These are phyloP conservation scores for Collybiopsis luxurians DNA, from an alignment of 768 basidiomycete genomes.

Conservation along the genomic window DNA sequence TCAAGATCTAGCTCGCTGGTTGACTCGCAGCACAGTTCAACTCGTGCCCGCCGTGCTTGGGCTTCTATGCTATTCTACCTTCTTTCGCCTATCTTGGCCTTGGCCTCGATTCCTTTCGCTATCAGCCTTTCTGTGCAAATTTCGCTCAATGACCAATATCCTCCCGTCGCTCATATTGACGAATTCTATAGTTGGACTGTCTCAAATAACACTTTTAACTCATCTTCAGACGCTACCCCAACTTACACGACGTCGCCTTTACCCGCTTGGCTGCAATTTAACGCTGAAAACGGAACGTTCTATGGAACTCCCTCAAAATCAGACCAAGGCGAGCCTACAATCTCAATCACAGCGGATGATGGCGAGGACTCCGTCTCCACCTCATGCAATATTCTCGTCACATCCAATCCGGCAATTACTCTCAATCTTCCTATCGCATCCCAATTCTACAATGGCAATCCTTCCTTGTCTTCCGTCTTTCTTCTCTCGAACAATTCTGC, in stretches of 20 bases:
- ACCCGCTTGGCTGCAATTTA: conserved; percentile 78
- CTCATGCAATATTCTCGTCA: conserved; percentile 54
- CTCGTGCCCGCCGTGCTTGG: conserved; percentile 8
- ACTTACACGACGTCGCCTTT: conserved; percentile 54
- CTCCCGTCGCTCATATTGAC: conserved; percentile 70
- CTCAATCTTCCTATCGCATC: conserved; percentile 50
- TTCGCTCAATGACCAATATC: conserved; percentile 71
- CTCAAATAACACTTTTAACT: conserved; percentile 62
- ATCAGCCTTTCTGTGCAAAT: conserved; percentile 51
- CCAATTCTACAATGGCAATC: conserved; percentile 61
- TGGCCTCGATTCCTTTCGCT: conserved; percentile 33
- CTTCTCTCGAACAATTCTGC: conserved; percentile 59
- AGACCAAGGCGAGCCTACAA: conserved; percentile 60
- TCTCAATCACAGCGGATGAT: conserved; percentile 66
- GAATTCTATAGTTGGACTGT: conserved; percentile 69
- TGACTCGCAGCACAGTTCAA: conserved; percentile 32
- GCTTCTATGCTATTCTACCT: conserved; percentile 48
- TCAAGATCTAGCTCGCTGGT: conserved; percentile 49
- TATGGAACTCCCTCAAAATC: conserved; percentile 59
- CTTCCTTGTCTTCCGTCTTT: conserved; percentile 75
- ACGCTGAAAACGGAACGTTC: conserved; percentile 57
- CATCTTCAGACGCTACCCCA: conserved; percentile 34
- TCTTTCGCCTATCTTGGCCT: conserved; percentile 51
- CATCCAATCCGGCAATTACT: conserved; percentile 48
- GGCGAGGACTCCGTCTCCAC: conserved; percentile 49